Evolutionary conservation across 306 rosid genomes (phyloP).

Genomic region (Medicago ruthenica): DNA sequence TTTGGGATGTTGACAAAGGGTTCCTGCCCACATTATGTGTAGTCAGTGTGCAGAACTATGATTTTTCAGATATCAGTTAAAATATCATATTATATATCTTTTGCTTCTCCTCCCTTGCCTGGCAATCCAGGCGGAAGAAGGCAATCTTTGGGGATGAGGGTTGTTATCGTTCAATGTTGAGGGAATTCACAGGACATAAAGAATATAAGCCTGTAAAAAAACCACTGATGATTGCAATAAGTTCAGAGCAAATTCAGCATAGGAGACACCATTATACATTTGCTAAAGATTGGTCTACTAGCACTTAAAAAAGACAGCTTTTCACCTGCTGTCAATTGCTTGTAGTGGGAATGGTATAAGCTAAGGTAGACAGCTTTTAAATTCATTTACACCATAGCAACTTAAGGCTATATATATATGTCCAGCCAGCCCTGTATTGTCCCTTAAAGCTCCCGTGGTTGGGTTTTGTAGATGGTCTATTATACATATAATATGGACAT

Average conservation of each 20-base stretch:
- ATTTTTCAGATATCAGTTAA: constrained; percentile 34
- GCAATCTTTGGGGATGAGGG: constrained; percentile 13
- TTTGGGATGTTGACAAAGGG: constrained; percentile 74
- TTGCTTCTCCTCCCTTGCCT: constrained; percentile 36
- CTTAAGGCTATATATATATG: constrained; percentile 7
- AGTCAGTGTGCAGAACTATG: constrained; percentile 39
- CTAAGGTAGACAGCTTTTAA: constrained; percentile 14
- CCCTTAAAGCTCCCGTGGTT: constrained; percentile 11
- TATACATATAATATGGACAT: constrained; percentile 13
- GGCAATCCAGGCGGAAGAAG: constrained; percentile 20
- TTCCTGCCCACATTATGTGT: constrained; percentile 56
- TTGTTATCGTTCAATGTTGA: neutral
- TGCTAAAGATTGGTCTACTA: constrained; percentile 2
- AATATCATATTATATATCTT: constrained; percentile 18
- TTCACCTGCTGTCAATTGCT: constrained; percentile 14
- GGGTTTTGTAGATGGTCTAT: constrained; percentile 2
- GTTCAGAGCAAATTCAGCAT: constrained; percentile 2
- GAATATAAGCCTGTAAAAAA: neutral
- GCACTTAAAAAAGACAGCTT: constrained; percentile 24
- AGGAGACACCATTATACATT: constrained; percentile 13
- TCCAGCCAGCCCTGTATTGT: constrained; percentile 9
- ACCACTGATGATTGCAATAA: neutral
- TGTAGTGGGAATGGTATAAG: neutral
- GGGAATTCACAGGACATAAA: neutral
- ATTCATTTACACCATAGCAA: constrained; percentile 22